phyloP scores from a whole-genome alignment of 2,329 filamentous ascomycete species.

The Albophoma yamanashiensis region DNA sequence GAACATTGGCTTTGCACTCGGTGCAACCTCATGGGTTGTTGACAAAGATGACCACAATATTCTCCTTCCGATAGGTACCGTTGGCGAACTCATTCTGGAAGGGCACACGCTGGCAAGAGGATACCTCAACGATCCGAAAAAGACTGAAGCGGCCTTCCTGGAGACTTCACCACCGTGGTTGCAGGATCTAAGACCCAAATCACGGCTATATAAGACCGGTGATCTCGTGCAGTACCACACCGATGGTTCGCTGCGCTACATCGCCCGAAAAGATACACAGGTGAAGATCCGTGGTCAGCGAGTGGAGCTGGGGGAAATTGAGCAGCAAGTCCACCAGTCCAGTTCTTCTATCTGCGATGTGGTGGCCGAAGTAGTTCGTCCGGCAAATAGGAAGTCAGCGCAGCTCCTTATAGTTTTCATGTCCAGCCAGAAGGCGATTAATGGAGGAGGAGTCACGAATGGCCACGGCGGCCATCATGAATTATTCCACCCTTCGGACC shows the following conservation, averaged over 20 bases:
- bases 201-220: slow-evolving; percentile 33
- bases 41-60: slow-evolving; percentile 14
- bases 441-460: neutral
- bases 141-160: slow-evolving; percentile 32
- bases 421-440: neutral
- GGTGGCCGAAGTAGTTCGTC: slow-evolving; percentile 1
- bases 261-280: slow-evolving; percentile 47
- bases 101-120: slow-evolving; percentile 35
- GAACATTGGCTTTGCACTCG: neutral
- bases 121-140: slow-evolving; percentile 34
- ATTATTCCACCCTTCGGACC: neutral
- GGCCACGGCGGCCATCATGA: neutral
- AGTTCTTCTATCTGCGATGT: neutral
- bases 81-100: slow-evolving; percentile 26
- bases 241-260: slow-evolving; percentile 29
- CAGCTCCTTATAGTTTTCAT: slow-evolving; percentile 1
- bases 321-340: slow-evolving; percentile 5
- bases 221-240: slow-evolving; percentile 32
- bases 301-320: slow-evolving; percentile 33
- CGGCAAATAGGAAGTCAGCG: neutral
- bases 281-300: slow-evolving; percentile 50
- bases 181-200: neutral
- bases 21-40: slow-evolving; percentile 16
- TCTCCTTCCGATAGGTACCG: slow-evolving; percentile 17
- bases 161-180: slow-evolving; percentile 23